Conservation (phyloP, 2,329 filamentous ascomycete species). For the Teratosphaeria pseudoeucalypti region DNA sequence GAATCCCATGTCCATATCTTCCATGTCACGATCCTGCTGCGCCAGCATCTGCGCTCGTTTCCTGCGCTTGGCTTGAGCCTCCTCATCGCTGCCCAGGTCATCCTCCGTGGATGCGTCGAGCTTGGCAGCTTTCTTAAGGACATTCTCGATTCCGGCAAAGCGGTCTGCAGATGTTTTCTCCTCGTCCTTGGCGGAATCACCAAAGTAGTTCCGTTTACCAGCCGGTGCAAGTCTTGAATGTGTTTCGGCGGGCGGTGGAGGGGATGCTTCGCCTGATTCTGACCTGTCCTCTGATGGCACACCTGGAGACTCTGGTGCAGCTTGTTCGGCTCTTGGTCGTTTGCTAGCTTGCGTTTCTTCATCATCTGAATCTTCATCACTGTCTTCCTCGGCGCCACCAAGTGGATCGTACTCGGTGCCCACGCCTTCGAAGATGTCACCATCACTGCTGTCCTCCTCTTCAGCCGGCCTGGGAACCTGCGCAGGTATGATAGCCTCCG, state of each 20-base stretch:
- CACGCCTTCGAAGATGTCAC: constrained; percentile 53
- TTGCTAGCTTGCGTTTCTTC: not conserved
- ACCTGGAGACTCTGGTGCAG: not conserved
- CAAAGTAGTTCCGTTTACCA: constrained; percentile 28
- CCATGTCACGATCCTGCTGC: constrained; percentile 64
- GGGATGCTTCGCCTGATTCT: not conserved
- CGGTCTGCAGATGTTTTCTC: constrained; percentile 12
- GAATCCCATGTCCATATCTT: constrained; percentile 92
- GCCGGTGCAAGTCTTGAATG: not conserved
- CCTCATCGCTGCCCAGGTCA: constrained; percentile 34
- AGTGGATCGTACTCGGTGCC: constrained; percentile 52
- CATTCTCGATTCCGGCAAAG: constrained; percentile 22
- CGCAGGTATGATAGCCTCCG: constrained; percentile 21
- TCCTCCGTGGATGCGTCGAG: constrained; percentile 39
- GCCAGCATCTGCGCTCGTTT: constrained; percentile 56
- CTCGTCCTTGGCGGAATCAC: constrained; percentile 11
- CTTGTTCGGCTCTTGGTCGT: not conserved
- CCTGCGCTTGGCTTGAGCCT: constrained; percentile 45
- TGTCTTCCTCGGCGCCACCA: constrained; percentile 37
- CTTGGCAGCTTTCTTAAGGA: constrained; percentile 60
- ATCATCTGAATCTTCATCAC: constrained; percentile 26
- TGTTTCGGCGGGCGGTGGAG: not conserved
- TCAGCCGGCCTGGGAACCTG: constrained; percentile 1
- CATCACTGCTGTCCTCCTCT: constrained; percentile 40
- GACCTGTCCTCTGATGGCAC: constrained; percentile 1